These are phyloP conservation scores for Tillandsia leiboldiana DNA, from an alignment of 176 grass and related monocot species.

Conservation along the genomic window DNA sequence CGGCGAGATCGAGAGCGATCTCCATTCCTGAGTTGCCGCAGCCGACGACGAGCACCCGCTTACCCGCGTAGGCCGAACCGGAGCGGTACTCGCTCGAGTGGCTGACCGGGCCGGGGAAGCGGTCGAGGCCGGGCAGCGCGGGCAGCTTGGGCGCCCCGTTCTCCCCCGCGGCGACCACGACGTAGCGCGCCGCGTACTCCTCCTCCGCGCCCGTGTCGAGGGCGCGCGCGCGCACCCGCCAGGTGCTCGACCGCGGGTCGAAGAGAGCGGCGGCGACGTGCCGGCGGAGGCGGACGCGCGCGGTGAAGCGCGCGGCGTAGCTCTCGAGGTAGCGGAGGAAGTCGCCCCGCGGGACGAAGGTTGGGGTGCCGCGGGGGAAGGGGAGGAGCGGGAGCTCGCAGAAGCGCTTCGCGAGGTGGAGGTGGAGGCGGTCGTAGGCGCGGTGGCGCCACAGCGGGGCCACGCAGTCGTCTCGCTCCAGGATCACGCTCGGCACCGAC, in stretches of 20 bases:
- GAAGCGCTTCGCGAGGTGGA: conserved; percentile 69
- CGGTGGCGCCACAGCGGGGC: conserved; percentile 62
- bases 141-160: conserved; percentile 57
- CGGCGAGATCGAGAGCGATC: conserved; percentile 61
- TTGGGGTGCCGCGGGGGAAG: conserved; percentile 21
- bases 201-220: conserved; percentile 1
- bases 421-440: conserved; percentile 54
- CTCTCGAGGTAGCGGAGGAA: conserved; percentile 61
- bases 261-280: conserved; percentile 34
- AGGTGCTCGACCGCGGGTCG: conserved; percentile 14
- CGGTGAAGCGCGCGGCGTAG: conserved; percentile 38
- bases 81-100: conserved; percentile 52
- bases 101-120: conserved; percentile 35
- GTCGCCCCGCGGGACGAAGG: conserved; percentile 39
- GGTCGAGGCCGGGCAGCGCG: conserved; percentile 43
- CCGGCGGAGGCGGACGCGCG: conserved; percentile 29
- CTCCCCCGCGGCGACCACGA: conserved; percentile 79
- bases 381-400: conserved; percentile 50
- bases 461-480: conserved; percentile 75
- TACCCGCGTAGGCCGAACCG: conserved; percentile 25
- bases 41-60: conserved; percentile 65
- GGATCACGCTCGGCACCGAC: conserved; percentile 35
- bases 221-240: conserved; percentile 36
- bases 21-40: conserved; percentile 88
- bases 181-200: conserved; percentile 27